These are phyloP conservation scores for Candida wancherniae DNA, from an alignment of 805 yeast species.

Conservation along the genomic window DNA sequence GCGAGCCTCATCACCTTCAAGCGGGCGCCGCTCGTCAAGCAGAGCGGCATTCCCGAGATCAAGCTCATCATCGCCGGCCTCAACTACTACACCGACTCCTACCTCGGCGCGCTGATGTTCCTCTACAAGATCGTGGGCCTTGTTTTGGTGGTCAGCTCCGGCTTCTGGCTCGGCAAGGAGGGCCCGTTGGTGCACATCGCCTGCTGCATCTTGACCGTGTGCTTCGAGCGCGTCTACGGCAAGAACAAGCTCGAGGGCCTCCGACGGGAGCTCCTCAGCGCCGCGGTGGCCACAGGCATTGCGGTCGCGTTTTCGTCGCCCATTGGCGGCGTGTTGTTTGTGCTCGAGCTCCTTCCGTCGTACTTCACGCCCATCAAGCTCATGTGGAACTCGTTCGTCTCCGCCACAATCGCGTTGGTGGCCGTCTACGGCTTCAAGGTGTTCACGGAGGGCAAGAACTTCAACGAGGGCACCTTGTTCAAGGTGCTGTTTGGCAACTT, in stretches of 20 bases:
- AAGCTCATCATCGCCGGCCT: conserved; percentile 66
- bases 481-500: conserved; percentile 65
- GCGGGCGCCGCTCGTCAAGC: conserved; percentile 27
- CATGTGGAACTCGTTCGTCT: conserved; percentile 81
- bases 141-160: conserved; percentile 64
- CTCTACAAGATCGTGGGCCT: conserved; percentile 54
- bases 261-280: conserved; percentile 61
- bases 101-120: conserved; percentile 51
- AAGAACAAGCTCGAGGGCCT: conserved; percentile 47
- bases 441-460: conserved; percentile 37
- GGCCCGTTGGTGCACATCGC: conserved; percentile 84
- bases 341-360: conserved; percentile 62
- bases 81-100: conserved; percentile 40
- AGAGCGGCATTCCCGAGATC: conserved; percentile 71
- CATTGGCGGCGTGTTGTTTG: conserved; percentile 80
- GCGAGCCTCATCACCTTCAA: conserved; percentile 29
- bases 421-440: conserved; percentile 42
- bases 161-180: conserved; percentile 80
- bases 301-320: conserved; percentile 85
- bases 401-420: conserved; percentile 69
- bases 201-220: conserved; percentile 42
- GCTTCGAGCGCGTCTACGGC: conserved; percentile 31
- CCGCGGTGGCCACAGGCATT: conserved; percentile 80
- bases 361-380: conserved; percentile 58
- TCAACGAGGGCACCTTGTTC: conserved; percentile 45